phyloP scores from a whole-genome alignment of 2,329 filamentous ascomycete genomes.

The Aaosphaeria pasadenensis region DNA sequence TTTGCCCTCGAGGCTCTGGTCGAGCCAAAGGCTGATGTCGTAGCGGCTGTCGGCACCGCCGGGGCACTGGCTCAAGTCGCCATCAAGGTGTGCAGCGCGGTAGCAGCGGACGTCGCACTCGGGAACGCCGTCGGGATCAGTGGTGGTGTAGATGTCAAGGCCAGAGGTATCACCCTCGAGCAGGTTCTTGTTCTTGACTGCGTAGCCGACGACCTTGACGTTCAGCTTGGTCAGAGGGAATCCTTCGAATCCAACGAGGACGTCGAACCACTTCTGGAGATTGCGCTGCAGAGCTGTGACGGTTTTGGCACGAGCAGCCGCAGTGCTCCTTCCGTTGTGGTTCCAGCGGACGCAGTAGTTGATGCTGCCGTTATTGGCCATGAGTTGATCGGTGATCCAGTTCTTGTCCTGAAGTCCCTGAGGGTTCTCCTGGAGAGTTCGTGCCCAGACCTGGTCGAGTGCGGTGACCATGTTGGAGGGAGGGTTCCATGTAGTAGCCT shows the following conservation, averaged over 20 bases:
- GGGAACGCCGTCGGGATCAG: slow-evolving; percentile 40
- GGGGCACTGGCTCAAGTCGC: slow-evolving; percentile 40
- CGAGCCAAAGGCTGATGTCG: slow-evolving; percentile 43
- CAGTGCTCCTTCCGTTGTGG: slow-evolving; percentile 35
- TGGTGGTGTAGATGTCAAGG: slow-evolving; percentile 43
- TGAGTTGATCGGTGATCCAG: slow-evolving; percentile 27
- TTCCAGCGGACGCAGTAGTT: slow-evolving; percentile 49
- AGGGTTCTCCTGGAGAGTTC: slow-evolving; percentile 20
- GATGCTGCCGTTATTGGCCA: slow-evolving; percentile 30
- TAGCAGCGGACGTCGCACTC: slow-evolving; percentile 44
- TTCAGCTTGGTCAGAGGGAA: slow-evolving; percentile 42
- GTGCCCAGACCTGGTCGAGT: slow-evolving; percentile 23
- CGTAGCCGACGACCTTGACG: slow-evolving; percentile 45
- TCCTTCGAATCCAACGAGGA: slow-evolving; percentile 45
- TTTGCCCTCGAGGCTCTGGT: slow-evolving; percentile 35
- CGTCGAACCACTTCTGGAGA: slow-evolving; percentile 44
- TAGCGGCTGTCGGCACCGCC: slow-evolving; percentile 41
- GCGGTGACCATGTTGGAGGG: slow-evolving; percentile 19
- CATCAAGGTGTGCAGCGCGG: slow-evolving; percentile 44
- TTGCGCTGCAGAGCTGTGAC: slow-evolving; percentile 33
- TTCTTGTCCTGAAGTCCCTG: slow-evolving; percentile 24
- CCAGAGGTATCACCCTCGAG: slow-evolving; percentile 34
- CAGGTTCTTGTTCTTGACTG: slow-evolving; percentile 37
- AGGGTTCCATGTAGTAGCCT: slow-evolving; percentile 20
- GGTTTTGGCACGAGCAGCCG: slow-evolving; percentile 38